Percentiles rank a stretch among this genome's conserved stretches.
These are phyloP conservation scores for Pycnococcus provasolii DNA, from an alignment of 139 green algal genomes.

Conservation along the genomic window DNA sequence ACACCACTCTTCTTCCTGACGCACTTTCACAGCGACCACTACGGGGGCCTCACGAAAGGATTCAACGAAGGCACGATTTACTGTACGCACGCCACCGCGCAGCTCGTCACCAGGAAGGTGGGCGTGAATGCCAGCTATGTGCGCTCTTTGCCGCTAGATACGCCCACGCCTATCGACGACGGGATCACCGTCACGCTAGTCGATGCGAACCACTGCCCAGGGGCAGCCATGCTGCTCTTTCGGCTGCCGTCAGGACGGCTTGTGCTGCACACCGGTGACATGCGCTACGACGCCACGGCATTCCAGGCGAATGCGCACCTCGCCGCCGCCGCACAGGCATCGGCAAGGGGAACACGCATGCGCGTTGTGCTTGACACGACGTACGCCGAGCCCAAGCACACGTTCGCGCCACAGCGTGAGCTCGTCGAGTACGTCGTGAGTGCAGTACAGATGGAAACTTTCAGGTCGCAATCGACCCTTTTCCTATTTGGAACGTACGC, in stretches of 20 bases:
- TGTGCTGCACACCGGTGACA: slow-evolving; percentile 85
- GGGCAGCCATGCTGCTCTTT: slow-evolving; percentile 54
- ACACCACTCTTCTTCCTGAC: slow-evolving; percentile 44
- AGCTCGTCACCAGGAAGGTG: neutral
- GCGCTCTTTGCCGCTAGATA: neutral
- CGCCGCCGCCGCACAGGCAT: slow-evolving; percentile 31
- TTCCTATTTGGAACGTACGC: slow-evolving; percentile 83
- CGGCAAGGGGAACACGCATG: slow-evolving; percentile 43
- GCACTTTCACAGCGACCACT: slow-evolving; percentile 34
- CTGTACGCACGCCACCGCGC: slow-evolving; percentile 19
- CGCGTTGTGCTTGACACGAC: slow-evolving; percentile 75
- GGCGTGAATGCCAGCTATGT: neutral
- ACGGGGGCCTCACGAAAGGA: slow-evolving; percentile 33
- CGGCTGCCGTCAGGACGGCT: slow-evolving; percentile 35
- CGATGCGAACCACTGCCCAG: slow-evolving; percentile 88
- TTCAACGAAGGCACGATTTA: slow-evolving; percentile 22
- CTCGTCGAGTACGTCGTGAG: slow-evolving; percentile 56
- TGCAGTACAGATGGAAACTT: slow-evolving; percentile 61
- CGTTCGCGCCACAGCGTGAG: slow-evolving; percentile 53
- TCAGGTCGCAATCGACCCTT: slow-evolving; percentile 60
- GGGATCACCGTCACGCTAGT: slow-evolving; percentile 64
- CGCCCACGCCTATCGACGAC: slow-evolving; percentile 3
- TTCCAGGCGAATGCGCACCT: slow-evolving; percentile 53
- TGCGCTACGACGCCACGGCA: slow-evolving; percentile 38
- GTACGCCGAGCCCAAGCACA: slow-evolving; percentile 71